phyloP scores from a whole-genome alignment of 169 alveolate species.

The Plasmodium gonderi region DNA sequence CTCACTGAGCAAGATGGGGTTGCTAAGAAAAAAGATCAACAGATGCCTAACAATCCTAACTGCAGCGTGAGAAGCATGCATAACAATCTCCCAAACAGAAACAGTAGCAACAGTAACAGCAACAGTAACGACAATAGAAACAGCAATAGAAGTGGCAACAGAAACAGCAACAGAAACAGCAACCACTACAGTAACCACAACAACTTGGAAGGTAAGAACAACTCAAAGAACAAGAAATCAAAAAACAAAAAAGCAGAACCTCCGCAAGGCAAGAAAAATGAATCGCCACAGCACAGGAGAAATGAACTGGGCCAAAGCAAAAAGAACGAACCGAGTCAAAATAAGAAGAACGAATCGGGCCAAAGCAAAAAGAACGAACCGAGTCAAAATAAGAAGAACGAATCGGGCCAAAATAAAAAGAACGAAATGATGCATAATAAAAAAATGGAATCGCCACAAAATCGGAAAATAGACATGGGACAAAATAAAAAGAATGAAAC shows the following conservation, averaged over 20 bases:
- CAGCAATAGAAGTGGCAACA: not conserved
- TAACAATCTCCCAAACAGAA: not conserved
- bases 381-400: not conserved
- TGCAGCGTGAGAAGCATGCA: not conserved
- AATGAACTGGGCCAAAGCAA: not conserved
- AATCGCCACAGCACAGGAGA: not conserved
- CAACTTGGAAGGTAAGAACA: not conserved
- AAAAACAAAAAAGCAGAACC: conserved; percentile 10
- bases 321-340: not conserved
- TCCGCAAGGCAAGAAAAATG: not conserved
- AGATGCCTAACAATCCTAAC: not conserved
- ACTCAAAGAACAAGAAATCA: not conserved
- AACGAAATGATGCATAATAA: not conserved
- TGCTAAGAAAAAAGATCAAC: not conserved
- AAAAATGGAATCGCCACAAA: not conserved
- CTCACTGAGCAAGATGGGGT: not conserved
- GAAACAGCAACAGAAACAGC: not conserved
- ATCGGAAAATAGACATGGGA: not conserved
- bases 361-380: not conserved
- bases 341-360: not conserved
- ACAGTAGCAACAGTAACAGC: not conserved
- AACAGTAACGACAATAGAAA: not conserved
- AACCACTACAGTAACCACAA: no score
- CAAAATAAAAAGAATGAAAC: not conserved
- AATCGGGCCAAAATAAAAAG: not conserved